Base-by-base conservation (phyloP, 306 rosid species). In the Ceratonia siliqua region DNA sequence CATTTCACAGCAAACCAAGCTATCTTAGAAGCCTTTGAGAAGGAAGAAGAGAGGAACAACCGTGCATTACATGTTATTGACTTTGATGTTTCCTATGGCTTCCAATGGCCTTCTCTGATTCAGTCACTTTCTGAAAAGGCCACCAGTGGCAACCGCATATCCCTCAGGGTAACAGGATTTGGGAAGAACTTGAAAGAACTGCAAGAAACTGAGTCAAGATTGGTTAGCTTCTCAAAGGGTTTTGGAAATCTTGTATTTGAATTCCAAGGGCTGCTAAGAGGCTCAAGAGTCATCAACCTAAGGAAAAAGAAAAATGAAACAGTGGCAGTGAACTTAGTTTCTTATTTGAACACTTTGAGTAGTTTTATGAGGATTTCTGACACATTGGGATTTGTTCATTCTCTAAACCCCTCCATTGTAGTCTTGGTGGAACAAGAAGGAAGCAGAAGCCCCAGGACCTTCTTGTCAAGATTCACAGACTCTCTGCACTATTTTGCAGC, bases 1-100 rank as follows among this genome's bases (percentile, higher is more conserved):
- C 95, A 91, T 64, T 91, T 91, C 82, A 91, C 97, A 0, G 97
- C 97, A 6, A 89, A 89, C 69, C 97, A 91, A 43, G 90, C 85
- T 4, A 91, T 91, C 32, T 77, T 91, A 2, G 97, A 91, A 45
- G 80, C 87, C 1, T 89, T 89, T 49, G 97, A 91, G 81, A 81
- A 39, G n/a, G 92, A 91, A 13, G 91, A 83, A 54, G 86, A 79
- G 56, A 45, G 21, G 38, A 91, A 87, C 83, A 81, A 81, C 77
- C 50, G 81, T 0, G 74, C 95, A 5, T 49, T 91, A 5, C 97
- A 89, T 39, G 87, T 91, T 5, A 81, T 91, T 4, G 97, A 91
- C 58, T 89, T 87, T 27, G 95, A 91, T 33, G 84, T 87, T 75
- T 86, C 91, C 1, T 86, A 89, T 24, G 97, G 97, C 10, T 89